phyloP scores from a whole-genome alignment of 306 rosid species.

The Lotus japonicus region DNA sequence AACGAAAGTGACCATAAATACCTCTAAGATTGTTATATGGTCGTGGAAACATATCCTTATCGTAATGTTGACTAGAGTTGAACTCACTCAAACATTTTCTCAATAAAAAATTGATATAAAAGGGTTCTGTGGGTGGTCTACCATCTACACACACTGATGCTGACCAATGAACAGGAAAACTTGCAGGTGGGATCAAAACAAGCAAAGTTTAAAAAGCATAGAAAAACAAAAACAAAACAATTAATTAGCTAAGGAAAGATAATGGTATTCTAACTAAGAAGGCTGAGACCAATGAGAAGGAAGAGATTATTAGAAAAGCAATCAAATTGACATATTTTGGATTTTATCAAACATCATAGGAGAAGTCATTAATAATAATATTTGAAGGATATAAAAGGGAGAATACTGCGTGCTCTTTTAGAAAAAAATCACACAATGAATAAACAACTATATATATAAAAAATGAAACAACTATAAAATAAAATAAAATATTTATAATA shows the following conservation, averaged over 20 bases:
- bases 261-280: conserved; percentile 20
- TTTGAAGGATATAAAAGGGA: neutral
- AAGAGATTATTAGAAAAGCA: neutral
- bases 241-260: conserved; percentile 14
- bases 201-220: neutral
- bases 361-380: neutral
- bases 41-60: too few relatives aligned
- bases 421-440: neutral
- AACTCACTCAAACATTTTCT: too few relatives aligned
- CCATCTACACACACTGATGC: conserved; percentile 25
- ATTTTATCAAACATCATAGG: neutral
- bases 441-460: neutral
- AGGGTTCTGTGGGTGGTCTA: neutral
- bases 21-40: too few relatives aligned
- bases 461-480: neutral
- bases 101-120: neutral
- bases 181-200: conserved; percentile 8
- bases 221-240: neutral
- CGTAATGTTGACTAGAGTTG: too few relatives aligned
- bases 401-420: conserved; percentile 22
- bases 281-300: conserved; percentile 25
- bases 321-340: neutral
- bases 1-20: too few relatives aligned
- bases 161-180: conserved; percentile 33
- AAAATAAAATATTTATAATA: neutral